Evolutionary conservation across 2,329 filamentous ascomycete species (phyloP), one percentile per base, ranked within the genome.

Genomic region (Chrysosporium keratinophilum): DNA sequence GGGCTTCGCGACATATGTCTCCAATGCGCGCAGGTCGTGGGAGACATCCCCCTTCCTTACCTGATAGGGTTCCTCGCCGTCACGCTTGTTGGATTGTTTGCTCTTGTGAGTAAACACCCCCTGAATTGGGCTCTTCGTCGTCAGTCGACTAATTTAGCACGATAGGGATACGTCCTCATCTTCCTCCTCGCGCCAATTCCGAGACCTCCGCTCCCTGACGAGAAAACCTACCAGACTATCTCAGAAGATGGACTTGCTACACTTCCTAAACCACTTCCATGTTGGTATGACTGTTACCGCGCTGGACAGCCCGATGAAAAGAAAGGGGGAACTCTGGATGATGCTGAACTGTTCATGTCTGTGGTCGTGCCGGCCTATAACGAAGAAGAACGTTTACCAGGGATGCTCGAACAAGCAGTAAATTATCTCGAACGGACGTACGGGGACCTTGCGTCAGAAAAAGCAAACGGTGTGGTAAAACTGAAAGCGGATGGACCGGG

Each of bases 301-400:
- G 78, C 65, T 78, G 74, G 63, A 69, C 75, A 46, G 74, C 73
- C 76, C 62, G 64, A 60, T 60, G 58, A 43, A 56, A 63, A 62
- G 62, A 71, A 58, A 64, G 71, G 58, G 65, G 69, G 33, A 17
- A 71, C 71, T 43, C 85, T 94, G 52, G 85, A 89, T 59, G 78
- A 83, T 1, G 80, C 89, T 12, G 83, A 90, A 58, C 71, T 96
- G n/a, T 86, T 85, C 66, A 82, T 98, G 75, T 93, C 87, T 52
- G 83, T 97, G 6, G 88, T 98, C 0, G 84, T 98, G 42, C 93
- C 93, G 0, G 93, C 93, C 9, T 98, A 89, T 77, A 98, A 98
- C 62, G 93, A 98, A 66, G 85, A 91, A 67, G 78, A 86, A 55
- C 83, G 93, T 31, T 78, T 98, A 45, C 77, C 82, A 11, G 85